Conservation (phyloP, 2,329 filamentous ascomycete species). For the Geosmithia flava region DNA sequence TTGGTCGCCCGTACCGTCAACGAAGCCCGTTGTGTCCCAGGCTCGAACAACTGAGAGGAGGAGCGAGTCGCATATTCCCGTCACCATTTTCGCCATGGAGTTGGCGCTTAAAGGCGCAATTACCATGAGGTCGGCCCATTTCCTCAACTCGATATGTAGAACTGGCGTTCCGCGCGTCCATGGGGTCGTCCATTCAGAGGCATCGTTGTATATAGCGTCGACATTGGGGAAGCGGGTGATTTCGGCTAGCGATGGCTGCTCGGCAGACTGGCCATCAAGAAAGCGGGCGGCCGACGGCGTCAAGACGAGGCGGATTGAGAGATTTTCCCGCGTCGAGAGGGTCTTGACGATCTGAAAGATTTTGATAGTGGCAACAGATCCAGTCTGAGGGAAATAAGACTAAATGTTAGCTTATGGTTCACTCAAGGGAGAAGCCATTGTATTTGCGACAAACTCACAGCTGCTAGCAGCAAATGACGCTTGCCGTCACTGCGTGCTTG, state of each 20-base stretch:
- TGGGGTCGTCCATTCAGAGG: constrained; percentile 69
- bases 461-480: constrained; percentile 27
- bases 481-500: constrained; percentile 23
- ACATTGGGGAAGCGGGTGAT: constrained; percentile 55
- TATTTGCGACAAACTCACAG: constrained; percentile 4
- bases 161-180: constrained; percentile 75
- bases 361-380: constrained; percentile 80
- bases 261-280: constrained; percentile 59
- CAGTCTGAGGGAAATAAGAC: constrained; percentile 5
- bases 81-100: constrained; percentile 69
- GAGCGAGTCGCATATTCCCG: constrained; percentile 68
- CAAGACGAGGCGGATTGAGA: constrained; percentile 79
- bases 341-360: constrained; percentile 52
- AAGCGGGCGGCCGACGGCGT: constrained; percentile 65
- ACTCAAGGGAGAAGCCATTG: too few species aligned
- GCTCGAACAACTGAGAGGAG: constrained; percentile 65
- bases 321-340: constrained; percentile 34
- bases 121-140: constrained; percentile 66
- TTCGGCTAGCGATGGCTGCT: constrained; percentile 58
- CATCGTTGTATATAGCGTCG: constrained; percentile 69
- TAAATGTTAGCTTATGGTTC: background rate
- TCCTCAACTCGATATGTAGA: constrained; percentile 77
- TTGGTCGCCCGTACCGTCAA: constrained; percentile 45
- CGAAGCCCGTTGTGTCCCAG: constrained; percentile 52
- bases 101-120: constrained; percentile 79